Evolutionary conservation across 2,329 filamentous ascomycete genomes (phyloP).

Genomic region (Clonostachys chloroleuca): DNA sequence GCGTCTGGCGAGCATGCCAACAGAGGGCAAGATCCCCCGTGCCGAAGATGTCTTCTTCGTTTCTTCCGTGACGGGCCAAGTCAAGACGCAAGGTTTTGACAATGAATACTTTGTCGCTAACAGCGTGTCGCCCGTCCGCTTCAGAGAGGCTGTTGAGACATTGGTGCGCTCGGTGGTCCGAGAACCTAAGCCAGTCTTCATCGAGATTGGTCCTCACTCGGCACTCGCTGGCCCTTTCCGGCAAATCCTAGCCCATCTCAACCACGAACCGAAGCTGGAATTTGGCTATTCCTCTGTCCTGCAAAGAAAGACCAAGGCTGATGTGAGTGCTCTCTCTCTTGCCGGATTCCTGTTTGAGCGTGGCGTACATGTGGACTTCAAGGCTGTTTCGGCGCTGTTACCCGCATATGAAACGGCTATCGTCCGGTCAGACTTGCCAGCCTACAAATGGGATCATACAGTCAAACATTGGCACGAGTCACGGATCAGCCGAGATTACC

Average conservation of each 20-base stretch:
- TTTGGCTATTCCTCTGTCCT: not conserved
- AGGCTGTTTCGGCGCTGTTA: slow-evolving; percentile 25
- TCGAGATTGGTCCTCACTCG: slow-evolving; percentile 9
- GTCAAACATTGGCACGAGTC: slow-evolving; percentile 23
- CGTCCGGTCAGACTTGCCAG: slow-evolving; percentile 17
- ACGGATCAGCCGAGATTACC: slow-evolving; percentile 18
- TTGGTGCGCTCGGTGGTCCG: slow-evolving; percentile 20
- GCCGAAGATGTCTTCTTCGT: not conserved
- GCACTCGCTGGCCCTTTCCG: slow-evolving; percentile 6
- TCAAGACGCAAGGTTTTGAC: not conserved
- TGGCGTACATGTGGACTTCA: slow-evolving; percentile 7
- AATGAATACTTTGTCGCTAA: slow-evolving; percentile 27
- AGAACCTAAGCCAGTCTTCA: slow-evolving; percentile 1
- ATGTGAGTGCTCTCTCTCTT: slow-evolving; percentile 24
- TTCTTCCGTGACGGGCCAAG: not conserved
- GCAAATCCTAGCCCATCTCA: slow-evolving; percentile 12
- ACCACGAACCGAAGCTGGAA: slow-evolving; percentile 11
- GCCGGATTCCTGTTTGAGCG: slow-evolving; percentile 29
- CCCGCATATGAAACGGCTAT: slow-evolving; percentile 25
- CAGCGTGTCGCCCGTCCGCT: slow-evolving; percentile 22
- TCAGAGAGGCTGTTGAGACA: slow-evolving; percentile 28
- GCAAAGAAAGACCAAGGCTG: not conserved
- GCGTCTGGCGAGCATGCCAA: not conserved
- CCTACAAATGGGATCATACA: slow-evolving; percentile 29
- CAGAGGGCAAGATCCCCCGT: not conserved